A percentile compares a stretch with the other conserved stretches of the same genome.
phyloP scores from a whole-genome alignment of 345 rosid species.

The Eutrema heterophyllum region DNA sequence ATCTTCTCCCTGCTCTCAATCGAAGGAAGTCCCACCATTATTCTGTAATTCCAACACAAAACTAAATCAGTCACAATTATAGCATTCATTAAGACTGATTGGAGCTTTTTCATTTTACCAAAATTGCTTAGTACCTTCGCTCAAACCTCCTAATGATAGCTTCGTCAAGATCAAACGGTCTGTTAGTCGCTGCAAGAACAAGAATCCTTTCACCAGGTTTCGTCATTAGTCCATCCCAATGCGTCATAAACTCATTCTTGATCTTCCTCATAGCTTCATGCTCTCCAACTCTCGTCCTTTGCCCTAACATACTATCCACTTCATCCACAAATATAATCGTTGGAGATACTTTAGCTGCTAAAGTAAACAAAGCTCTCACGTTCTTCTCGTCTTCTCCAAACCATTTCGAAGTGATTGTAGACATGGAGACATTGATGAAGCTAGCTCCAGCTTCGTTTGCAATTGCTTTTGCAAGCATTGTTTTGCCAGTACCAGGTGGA shows the following conservation, averaged over 20 bases:
- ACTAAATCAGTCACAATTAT: background rate
- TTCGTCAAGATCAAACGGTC: slow-evolving; percentile 99
- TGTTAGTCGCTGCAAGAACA: slow-evolving; percentile 98
- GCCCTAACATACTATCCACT: slow-evolving; percentile 99
- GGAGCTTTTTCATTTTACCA: background rate
- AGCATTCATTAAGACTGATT: background rate
- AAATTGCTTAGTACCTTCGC: slow-evolving; percentile 51
- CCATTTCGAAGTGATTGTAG: slow-evolving; percentile 99
- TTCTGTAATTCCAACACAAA: slow-evolving; percentile 42
- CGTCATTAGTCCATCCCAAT: slow-evolving; percentile 97
- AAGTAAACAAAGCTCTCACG: slow-evolving; percentile 81
- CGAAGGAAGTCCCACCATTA: slow-evolving; percentile 96
- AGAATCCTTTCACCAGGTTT: slow-evolving; percentile 81
- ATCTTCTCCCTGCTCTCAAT: slow-evolving; percentile 78
- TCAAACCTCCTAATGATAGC: slow-evolving; percentile 98
- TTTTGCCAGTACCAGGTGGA: slow-evolving; percentile 99
- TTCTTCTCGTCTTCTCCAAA: slow-evolving; percentile 99
- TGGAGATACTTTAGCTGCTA: slow-evolving; percentile 96
- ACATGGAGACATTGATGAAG: slow-evolving; percentile 97
- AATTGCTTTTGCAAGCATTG: slow-evolving; percentile 98
- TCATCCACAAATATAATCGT: slow-evolving; percentile 96
- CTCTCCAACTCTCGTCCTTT: slow-evolving; percentile 89
- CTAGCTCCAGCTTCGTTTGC: slow-evolving; percentile 99
- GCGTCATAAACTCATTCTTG: slow-evolving; percentile 96
- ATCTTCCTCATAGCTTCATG: slow-evolving; percentile 99